Percentiles rank a stretch among this genome's conserved stretches.
Evolutionary conservation across 2,329 filamentous ascomycete species (phyloP).

Genomic region (Colletotrichum eleusines): DNA sequence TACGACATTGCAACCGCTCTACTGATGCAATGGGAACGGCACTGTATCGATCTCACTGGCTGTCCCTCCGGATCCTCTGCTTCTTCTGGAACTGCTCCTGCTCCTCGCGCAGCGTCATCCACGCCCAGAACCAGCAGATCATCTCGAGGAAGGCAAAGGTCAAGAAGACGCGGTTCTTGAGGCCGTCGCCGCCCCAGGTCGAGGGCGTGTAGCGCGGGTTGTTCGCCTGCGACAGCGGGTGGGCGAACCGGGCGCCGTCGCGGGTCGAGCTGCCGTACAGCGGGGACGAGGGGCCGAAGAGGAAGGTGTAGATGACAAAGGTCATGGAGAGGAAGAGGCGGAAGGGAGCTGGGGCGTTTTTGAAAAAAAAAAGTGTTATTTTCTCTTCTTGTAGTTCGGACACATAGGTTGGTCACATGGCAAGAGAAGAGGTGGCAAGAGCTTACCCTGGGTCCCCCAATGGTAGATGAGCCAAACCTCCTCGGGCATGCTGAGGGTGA

Average conservation of each 20-base stretch:
- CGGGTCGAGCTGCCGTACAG: constrained; percentile 53
- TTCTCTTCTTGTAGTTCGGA: constrained; percentile 31
- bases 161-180: constrained; percentile 89
- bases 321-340: constrained; percentile 73
- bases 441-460: constrained; percentile 74
- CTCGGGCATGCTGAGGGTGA: constrained; percentile 76
- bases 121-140: constrained; percentile 89
- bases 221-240: constrained; percentile 50
- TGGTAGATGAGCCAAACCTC: constrained; percentile 72
- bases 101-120: constrained; percentile 78
- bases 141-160: constrained; percentile 88
- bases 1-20: not conserved
- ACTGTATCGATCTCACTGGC: not conserved
- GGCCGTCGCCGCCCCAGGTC: constrained; percentile 69
- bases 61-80: constrained; percentile 51
- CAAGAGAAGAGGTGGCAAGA: constrained; percentile 56
- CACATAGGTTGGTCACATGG: constrained; percentile 42
- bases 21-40: too few species aligned
- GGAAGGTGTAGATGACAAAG: constrained; percentile 73
- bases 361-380: too few species aligned
- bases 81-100: constrained; percentile 55
- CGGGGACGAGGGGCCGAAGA: constrained; percentile 66
- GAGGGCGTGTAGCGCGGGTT: constrained; percentile 54
- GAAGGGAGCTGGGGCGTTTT: constrained; percentile 67
- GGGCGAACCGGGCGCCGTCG: constrained; percentile 50